These are phyloP conservation scores for Stipa capillata DNA, from an alignment of 176 grass and related monocot species.

Conservation along the genomic window DNA sequence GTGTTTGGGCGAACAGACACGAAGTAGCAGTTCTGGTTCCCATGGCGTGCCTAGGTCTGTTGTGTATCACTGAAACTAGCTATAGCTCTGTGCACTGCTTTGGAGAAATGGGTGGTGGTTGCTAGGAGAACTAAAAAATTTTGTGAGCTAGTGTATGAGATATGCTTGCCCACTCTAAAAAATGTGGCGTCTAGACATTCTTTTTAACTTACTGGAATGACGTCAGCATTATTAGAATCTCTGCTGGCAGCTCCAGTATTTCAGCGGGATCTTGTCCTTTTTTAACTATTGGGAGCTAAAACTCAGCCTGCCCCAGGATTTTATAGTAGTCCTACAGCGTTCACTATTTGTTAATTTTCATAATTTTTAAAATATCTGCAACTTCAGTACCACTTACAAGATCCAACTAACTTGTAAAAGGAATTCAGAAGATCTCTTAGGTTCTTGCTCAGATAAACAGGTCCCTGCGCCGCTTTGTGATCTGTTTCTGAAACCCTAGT, in stretches of 20 bases:
- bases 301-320: neutral
- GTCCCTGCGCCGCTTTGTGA: neutral
- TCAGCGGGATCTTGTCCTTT: neutral
- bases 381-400: neutral
- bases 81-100: conserved; percentile 5
- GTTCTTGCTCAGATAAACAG: neutral
- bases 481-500: conserved; percentile 1
- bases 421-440: conserved; percentile 2
- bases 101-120: neutral
- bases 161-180: no score
- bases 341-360: neutral
- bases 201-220: no score
- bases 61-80: neutral
- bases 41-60: neutral
- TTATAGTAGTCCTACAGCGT: no score
- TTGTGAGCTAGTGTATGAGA: no score
- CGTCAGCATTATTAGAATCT: neutral
- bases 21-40: neutral
- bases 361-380: neutral
- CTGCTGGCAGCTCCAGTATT: neutral
- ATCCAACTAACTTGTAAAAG: neutral
- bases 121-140: no score
- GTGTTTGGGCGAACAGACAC: neutral
- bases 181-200: no score
- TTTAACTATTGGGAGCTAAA: neutral